Percentiles rank a stretch among this genome's conserved stretches.
These are phyloP conservation scores for Colletotrichum higginsianum DNA, from an alignment of 2,329 filamentous ascomycete species.

Conservation along the genomic window DNA sequence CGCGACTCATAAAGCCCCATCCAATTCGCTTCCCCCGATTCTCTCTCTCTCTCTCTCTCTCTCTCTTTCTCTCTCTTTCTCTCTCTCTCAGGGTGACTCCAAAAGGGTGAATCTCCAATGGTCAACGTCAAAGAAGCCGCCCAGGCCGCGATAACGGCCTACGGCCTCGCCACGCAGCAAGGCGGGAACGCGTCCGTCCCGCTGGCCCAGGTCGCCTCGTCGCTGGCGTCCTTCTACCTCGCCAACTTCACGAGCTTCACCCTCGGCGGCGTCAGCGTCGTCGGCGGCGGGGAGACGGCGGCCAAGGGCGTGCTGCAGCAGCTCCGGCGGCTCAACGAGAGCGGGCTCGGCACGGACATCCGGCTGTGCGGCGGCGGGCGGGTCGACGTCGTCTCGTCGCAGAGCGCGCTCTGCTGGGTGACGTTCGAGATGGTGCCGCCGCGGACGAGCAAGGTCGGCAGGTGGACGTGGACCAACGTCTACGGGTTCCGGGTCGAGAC, in stretches of 20 bases:
- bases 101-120: background rate
- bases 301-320: constrained; percentile 7
- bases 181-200: constrained; percentile 21
- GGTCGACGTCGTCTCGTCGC: constrained; percentile 25
- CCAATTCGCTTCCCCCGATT: too few relatives aligned
- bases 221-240: constrained; percentile 24
- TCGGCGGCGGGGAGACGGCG: background rate
- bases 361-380: background rate
- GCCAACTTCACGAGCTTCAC: constrained; percentile 31
- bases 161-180: constrained; percentile 17
- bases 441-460: background rate
- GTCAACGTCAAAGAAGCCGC: constrained; percentile 34
- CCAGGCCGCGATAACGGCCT: constrained; percentile 22
- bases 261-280: background rate
- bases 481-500: constrained; percentile 28
- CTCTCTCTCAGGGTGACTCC: too few relatives aligned
- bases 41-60: too few relatives aligned
- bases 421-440: constrained; percentile 31
- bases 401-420: constrained; percentile 32
- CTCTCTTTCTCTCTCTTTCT: too few relatives aligned
- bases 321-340: constrained; percentile 30
- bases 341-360: constrained; percentile 37
- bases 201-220: background rate
- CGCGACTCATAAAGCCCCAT: too few relatives aligned
- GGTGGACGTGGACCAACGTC: constrained; percentile 28